A percentile compares a stretch with the other conserved stretches of the same genome.
phyloP scores from a whole-genome alignment of 352 stramenopile species.

The Globisporangium abappressorium region DNA sequence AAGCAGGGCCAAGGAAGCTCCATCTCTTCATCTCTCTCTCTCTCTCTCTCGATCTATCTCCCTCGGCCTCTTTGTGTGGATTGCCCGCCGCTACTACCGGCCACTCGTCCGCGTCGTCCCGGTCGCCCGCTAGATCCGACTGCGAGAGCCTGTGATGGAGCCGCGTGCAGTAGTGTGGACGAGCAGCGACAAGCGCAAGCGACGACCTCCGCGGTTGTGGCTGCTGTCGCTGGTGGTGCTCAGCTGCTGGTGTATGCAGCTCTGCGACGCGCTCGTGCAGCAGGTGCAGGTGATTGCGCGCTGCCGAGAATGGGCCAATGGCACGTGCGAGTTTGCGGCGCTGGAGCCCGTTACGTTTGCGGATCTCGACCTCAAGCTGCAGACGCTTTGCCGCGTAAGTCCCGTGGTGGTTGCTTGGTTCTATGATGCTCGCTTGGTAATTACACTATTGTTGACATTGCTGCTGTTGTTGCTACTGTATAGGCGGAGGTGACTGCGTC shows the following conservation, averaged over 20 bases:
- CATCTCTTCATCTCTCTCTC: not conserved
- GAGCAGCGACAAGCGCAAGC: constrained; percentile 22
- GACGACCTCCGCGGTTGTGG: constrained; percentile 2
- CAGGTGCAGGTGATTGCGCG: constrained; percentile 61
- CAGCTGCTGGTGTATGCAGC: not conserved
- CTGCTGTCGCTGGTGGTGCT: not conserved
- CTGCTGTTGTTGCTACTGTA: not conserved
- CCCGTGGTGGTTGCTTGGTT: not conserved
- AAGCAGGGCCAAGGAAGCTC: constrained; percentile 2
- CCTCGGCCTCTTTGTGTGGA: not conserved
- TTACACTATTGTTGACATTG: not conserved
- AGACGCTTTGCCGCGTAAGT: constrained; percentile 74
- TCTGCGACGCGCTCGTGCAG: constrained; percentile 36
- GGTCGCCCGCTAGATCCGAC: not conserved
- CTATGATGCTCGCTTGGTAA: not conserved
- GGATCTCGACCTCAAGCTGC: constrained; percentile 39
- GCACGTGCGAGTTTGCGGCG: constrained; percentile 47
- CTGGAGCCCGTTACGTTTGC: constrained; percentile 48
- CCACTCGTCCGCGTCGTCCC: not conserved
- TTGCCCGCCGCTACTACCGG: not conserved
- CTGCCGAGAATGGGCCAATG: constrained; percentile 49
- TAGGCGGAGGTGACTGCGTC: constrained; percentile 71
- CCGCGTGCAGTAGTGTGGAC: constrained; percentile 12
- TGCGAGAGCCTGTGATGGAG: constrained; percentile 13
- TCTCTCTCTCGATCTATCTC: not conserved